Evolutionary conservation across 1,284 basidiomycete genomes (phyloP), one percentile per base, ranked within the genome.

Genomic region (Malassezia globosa): DNA sequence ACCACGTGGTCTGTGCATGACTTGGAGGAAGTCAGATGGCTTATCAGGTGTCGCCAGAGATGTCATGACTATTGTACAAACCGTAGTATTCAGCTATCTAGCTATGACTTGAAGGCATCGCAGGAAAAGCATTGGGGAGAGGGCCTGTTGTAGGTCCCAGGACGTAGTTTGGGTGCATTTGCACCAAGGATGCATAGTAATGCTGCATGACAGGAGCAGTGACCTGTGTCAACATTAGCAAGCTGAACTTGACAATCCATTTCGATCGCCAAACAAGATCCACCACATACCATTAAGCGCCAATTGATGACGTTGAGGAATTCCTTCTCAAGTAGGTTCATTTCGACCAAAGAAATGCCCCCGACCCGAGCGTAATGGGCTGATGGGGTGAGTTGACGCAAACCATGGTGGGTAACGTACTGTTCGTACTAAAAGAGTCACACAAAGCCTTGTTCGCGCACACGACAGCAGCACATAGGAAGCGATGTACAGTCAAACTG

Each of bases 251-350:
- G 37, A 14, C 21, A 10, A 27, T 3, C n/a, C 18, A 4, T 34
- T 3, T 2, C 13, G n/a, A n/a, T n/a, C n/a, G n/a, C n/a, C n/a
- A n/a, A n/a, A n/a, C n/a, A 43, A 33, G 19, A n/a, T 16, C 25
- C 13, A 16, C 2, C 16, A 52, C 56, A 27, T 31, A 50, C 51
- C 18, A 55, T 66, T n/a, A 71, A 46, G 13, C 58, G 48, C 68
- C 68, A 71, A 37, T 69, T 63, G 40, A 71, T 71, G 42, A 62
- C 59, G 31, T 57, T 57, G 18, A 69, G 46, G 34, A 71, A 69
- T 51, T 71, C 68, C 36, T 68, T 69, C 34, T 71, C 68, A n/a
- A 71, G 48, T 48, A 71, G 48, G 43, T 71, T 71, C 47, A 71
- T 60, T 56, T 71, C 68, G 11, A 59, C 54, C 13, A 71, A 48